Percentiles rank a stretch among this genome's conserved stretches.
Conservation (phyloP, 2,329 filamentous ascomycete species). For the Aspergillus tubingensis region DNA sequence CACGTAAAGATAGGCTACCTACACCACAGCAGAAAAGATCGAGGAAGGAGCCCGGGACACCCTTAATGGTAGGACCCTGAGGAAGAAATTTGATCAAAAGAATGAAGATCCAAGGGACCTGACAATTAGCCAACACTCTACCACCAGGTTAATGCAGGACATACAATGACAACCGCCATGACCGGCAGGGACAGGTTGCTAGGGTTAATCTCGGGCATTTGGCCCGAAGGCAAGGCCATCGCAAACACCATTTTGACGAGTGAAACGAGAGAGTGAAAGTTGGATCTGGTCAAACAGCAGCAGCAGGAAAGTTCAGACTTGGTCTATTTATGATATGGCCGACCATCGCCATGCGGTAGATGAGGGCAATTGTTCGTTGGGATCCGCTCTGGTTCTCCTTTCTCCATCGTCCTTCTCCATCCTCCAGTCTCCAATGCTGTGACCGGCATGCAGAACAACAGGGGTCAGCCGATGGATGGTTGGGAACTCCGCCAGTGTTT, state of each 20-base stretch:
- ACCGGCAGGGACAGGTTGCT: slow-evolving; percentile 2
- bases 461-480: background rate
- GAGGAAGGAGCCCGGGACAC: slow-evolving; percentile 18
- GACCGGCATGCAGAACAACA: background rate
- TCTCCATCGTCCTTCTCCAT: background rate
- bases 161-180: slow-evolving; percentile 8
- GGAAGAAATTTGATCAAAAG: slow-evolving; percentile 18
- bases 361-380: background rate
- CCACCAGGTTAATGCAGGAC: background rate
- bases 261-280: background rate
- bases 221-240: slow-evolving; percentile 7
- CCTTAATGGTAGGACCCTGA: slow-evolving; percentile 22
- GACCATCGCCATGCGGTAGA: background rate
- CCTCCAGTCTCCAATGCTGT: background rate
- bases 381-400: background rate
- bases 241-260: slow-evolving; percentile 5
- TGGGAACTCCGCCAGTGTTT: background rate
- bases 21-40: slow-evolving; percentile 24
- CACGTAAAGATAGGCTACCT: background rate
- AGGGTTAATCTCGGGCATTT: slow-evolving; percentile 6
- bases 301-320: background rate
- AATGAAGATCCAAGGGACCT: slow-evolving; percentile 19
- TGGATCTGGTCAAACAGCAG: background rate
- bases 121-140: background rate
- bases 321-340: slow-evolving; percentile 6